Percentiles rank a stretch among this genome's conserved stretches.
Conservation (phyloP, 2,329 filamentous ascomycete genomes). For the Fusarium pseudograminearum region DNA sequence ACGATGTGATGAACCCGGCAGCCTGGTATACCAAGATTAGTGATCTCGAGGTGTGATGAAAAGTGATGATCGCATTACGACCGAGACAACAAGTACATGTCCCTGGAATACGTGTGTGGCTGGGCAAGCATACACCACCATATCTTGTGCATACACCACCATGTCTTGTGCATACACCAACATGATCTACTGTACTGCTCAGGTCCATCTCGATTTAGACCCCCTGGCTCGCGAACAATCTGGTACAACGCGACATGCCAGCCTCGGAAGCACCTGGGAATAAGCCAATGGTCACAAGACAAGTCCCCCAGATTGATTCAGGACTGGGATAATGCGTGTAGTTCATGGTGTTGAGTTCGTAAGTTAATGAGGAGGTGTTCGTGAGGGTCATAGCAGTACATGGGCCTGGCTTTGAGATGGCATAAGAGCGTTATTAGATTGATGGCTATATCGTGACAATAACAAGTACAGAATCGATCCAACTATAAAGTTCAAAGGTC, state of each 20-base stretch:
- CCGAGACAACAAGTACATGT: neutral
- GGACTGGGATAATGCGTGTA: slow-evolving; percentile 25
- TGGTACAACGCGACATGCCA: slow-evolving; percentile 38
- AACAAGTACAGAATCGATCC: neutral
- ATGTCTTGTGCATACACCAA: slow-evolving; percentile 23
- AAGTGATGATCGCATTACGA: neutral
- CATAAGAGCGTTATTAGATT: neutral
- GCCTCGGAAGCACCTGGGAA: slow-evolving; percentile 24
- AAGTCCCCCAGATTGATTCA: slow-evolving; percentile 16
- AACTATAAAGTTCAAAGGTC: neutral
- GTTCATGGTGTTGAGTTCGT: neutral
- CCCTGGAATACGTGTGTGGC: neutral
- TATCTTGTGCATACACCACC: slow-evolving; percentile 21
- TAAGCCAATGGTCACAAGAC: slow-evolving; percentile 30
- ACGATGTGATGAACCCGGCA: slow-evolving; percentile 36
- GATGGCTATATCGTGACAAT: neutral
- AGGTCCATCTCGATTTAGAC: slow-evolving; percentile 40
- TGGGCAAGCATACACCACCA: neutral
- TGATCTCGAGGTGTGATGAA: slow-evolving; percentile 17
- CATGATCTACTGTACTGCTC: slow-evolving; percentile 27
- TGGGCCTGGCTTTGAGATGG: neutral
- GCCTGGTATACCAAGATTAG: slow-evolving; percentile 17
- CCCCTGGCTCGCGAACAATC: slow-evolving; percentile 44
- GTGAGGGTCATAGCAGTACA: neutral
- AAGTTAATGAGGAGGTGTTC: neutral